phyloP scores from a whole-genome alignment of 139 green algal species.

The Volvox reticuliferus region DNA sequence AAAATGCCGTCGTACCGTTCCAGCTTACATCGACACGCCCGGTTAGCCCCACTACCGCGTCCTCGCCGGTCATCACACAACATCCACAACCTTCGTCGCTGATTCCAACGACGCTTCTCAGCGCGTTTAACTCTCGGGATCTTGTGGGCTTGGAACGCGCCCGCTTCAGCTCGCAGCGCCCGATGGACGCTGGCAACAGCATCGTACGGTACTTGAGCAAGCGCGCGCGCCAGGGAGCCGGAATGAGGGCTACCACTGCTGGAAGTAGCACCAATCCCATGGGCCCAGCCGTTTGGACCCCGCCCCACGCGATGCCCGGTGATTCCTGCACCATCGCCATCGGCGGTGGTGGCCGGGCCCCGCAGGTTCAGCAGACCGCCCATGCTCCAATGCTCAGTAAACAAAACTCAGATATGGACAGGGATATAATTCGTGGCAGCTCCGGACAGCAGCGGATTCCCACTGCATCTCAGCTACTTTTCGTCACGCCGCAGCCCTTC shows the following conservation, averaged over 20 bases:
- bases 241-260: too few species aligned
- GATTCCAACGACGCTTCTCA: neutral
- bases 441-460: neutral
- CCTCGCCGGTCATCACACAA: neutral
- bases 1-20: neutral
- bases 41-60: neutral
- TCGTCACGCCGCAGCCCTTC: neutral
- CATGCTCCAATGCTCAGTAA: too few species aligned
- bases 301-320: too few species aligned
- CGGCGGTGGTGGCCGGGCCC: too few species aligned
- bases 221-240: neutral
- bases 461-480: neutral
- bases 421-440: neutral
- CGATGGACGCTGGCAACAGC: neutral
- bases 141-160: neutral
- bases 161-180: neutral
- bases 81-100: neutral
- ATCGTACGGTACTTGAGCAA: neutral
- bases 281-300: too few species aligned
- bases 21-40: neutral
- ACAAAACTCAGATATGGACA: too few species aligned
- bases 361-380: too few species aligned
- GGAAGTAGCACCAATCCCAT: too few species aligned
- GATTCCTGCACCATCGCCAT: too few species aligned
- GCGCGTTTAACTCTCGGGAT: neutral